Evolutionary conservation across 169 alveolate genomes (phyloP), one percentile per base, ranked within the genome.

Genomic region (Babesia divergens): DNA sequence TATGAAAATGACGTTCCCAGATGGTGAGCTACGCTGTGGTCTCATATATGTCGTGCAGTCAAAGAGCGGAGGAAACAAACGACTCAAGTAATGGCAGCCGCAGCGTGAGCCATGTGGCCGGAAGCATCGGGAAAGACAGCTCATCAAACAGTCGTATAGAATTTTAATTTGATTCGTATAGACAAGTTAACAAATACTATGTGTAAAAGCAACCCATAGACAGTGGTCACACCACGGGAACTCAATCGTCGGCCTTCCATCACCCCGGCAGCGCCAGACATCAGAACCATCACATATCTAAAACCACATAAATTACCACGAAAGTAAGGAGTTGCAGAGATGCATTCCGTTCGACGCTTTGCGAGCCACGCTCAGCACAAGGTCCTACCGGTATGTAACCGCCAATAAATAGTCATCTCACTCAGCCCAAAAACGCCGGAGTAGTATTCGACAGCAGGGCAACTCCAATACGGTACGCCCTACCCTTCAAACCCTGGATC

Each of bases 401-500:
- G n/a, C 6, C 2, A 16, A 26, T 11, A 11, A 14, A 26, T 14
- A 28, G 18, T 5, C 40, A 8, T 6, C 18, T 2, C 60, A 4
- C 24, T n/a, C 56, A 87, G 92, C 92, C 92, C 20, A 76, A 81
- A 31, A 84, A 86, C 52, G 87, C 91, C 34, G 92, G 92, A 16
- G 92, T 87, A 20, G 92, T 87, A 6, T 87, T 87, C 54, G 83
- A 81, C 68, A 86, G 88, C 52, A 66, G 72, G 34, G 65, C 70
- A 35, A 59, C 82, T 35, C 89, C 77, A 47, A 68, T 87, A 20
- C 76, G 89, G 43, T 87, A 66, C 42, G 75, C 90, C 43, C 69
- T 87, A 26, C 74, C 67, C 42, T 82, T 87, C 51, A 74, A 86
- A 58, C 86, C 87, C 44, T 87, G 89, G 83, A 44, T 87, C 14